These are phyloP conservation scores for Curvularia lunata DNA, from an alignment of 2,329 filamentous ascomycete genomes.

Conservation along the genomic window DNA sequence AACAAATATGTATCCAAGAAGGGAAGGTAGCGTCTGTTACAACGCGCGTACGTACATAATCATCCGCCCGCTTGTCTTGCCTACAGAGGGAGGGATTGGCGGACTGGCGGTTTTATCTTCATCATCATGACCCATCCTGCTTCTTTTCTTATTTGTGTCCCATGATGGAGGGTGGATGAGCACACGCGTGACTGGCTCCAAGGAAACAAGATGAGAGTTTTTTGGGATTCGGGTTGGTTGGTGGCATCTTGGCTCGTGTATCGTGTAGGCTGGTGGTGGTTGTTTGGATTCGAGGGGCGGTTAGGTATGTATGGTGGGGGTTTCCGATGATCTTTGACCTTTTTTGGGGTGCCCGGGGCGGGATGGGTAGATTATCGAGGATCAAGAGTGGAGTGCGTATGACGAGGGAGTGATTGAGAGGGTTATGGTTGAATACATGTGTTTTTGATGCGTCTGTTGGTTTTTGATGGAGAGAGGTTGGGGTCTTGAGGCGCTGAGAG, in stretches of 20 bases:
- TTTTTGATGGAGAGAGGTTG: not conserved
- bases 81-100: no score
- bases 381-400: not conserved
- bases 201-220: no score
- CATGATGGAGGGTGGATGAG: no score
- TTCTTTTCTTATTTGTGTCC: no score
- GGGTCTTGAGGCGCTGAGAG: not conserved
- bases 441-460: not conserved
- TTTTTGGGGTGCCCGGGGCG: not conserved
- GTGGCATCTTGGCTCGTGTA: not conserved
- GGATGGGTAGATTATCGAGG: not conserved
- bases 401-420: not conserved
- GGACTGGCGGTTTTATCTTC: no score
- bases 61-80: no score
- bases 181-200: no score
- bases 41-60: no score
- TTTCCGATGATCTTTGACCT: not conserved
- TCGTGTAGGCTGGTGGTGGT: not conserved
- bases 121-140: no score
- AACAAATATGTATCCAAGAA: no score
- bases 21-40: no score
- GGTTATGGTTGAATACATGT: not conserved
- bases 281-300: not conserved
- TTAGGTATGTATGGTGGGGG: not conserved
- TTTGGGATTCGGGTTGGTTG: not conserved